Percentiles rank a stretch among this genome's conserved stretches.
phyloP scores from a whole-genome alignment of 768 basidiomycete genomes.

The Pseudohyphozyma bogoriensis region DNA sequence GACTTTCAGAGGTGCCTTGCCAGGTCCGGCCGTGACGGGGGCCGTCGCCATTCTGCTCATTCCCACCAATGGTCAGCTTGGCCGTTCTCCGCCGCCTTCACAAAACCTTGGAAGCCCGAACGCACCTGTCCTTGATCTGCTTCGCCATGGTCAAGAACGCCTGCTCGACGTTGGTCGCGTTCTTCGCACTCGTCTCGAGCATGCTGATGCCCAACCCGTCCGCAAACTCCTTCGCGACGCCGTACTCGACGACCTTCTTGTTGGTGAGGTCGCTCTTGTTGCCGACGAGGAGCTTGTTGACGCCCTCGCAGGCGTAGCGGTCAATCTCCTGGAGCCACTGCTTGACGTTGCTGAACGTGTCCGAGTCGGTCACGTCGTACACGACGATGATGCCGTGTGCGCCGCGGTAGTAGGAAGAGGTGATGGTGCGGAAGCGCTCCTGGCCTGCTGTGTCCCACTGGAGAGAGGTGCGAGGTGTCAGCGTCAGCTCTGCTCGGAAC shows the following conservation, averaged over 20 bases:
- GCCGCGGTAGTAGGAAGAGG: slow-evolving; percentile 95
- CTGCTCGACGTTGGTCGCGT: slow-evolving; percentile 95
- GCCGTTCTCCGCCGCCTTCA: not conserved
- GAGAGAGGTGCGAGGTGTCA: not conserved
- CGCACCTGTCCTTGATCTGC: slow-evolving; percentile 34
- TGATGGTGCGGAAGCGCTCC: slow-evolving; percentile 95
- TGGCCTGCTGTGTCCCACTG: slow-evolving; percentile 99
- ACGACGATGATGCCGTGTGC: slow-evolving; percentile 96
- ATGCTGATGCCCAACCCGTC: slow-evolving; percentile 85
- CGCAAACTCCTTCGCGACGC: slow-evolving; percentile 57
- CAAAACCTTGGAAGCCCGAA: not conserved
- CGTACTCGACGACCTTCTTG: slow-evolving; percentile 58
- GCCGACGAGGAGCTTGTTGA: slow-evolving; percentile 97
- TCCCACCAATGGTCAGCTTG: not conserved
- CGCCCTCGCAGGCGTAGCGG: slow-evolving; percentile 85
- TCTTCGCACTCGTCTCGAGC: slow-evolving; percentile 95
- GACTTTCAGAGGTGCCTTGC: slow-evolving; percentile 66
- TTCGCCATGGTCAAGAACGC: slow-evolving; percentile 92
- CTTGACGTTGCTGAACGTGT: slow-evolving; percentile 66
- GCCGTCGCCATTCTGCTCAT: slow-evolving; percentile 80
- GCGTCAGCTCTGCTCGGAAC: too few relatives aligned
- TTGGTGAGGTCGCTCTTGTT: slow-evolving; percentile 91
- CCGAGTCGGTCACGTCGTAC: slow-evolving; percentile 78
- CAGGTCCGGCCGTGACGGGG: slow-evolving; percentile 56
- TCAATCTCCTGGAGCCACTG: slow-evolving; percentile 45